These are phyloP conservation scores for Malus hybrid DNA, from an alignment of 331 rosid species.

Conservation along the genomic window DNA sequence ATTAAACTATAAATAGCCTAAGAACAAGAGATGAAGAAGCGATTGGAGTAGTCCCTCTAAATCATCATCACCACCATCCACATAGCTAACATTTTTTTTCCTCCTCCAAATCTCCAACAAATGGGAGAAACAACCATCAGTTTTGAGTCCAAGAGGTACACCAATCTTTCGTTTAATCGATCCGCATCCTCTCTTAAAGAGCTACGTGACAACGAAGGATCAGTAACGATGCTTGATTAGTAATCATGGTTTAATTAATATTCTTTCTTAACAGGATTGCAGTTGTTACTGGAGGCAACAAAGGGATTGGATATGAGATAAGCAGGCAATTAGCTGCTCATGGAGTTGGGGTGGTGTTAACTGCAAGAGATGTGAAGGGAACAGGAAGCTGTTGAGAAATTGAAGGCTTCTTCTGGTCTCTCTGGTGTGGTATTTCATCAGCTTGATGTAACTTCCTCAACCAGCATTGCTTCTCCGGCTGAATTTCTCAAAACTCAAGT, in stretches of 20 bases:
- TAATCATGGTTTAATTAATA: background rate
- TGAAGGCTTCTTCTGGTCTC: background rate
- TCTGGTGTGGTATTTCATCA: background rate
- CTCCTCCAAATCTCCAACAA: background rate
- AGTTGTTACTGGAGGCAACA: slow-evolving; percentile 13
- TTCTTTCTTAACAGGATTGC: background rate
- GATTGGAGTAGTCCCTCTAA: background rate
- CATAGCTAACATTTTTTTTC: too few species aligned
- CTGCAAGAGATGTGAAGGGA: slow-evolving; percentile 2
- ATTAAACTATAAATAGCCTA: background rate
- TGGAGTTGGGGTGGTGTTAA: slow-evolving; percentile 1
- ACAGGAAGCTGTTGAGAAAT: background rate
- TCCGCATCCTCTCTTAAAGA: too few species aligned
- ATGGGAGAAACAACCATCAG: background rate
- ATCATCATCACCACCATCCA: background rate
- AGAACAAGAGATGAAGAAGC: background rate
- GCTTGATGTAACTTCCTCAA: background rate
- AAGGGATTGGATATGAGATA: slow-evolving; percentile 3
- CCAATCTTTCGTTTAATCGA: too few species aligned
- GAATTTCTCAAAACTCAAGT: background rate
- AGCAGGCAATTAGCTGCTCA: background rate
- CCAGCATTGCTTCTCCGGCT: background rate
- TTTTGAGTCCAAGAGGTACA: background rate
- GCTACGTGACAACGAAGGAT: too few species aligned
- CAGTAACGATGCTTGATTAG: too few species aligned